phyloP scores from a whole-genome alignment of 2,329 filamentous ascomycete genomes.

The Talaromyces amestolkiae region DNA sequence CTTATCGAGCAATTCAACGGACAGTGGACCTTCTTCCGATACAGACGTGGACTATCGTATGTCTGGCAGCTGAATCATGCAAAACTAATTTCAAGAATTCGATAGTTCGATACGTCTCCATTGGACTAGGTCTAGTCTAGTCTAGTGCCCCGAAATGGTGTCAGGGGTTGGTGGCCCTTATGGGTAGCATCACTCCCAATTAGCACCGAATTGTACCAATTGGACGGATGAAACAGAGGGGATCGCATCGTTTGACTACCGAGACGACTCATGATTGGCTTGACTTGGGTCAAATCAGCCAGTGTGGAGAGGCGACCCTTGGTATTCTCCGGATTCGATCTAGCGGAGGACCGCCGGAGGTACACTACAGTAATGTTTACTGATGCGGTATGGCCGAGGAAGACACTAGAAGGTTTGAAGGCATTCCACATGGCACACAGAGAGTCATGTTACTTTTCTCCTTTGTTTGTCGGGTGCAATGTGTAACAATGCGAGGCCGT shows the following conservation, averaged over 20 bases:
- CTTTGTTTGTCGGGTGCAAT: neutral
- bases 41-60: neutral
- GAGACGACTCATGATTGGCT: neutral
- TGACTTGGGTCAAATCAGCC: neutral
- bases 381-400: neutral
- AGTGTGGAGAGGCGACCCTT: neutral
- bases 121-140: neutral
- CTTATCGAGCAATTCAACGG: neutral
- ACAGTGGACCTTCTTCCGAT: neutral
- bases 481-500: neutral
- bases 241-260: neutral
- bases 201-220: neutral
- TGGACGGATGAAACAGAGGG: neutral
- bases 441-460: neutral
- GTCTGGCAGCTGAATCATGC: constrained; percentile 7
- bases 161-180: neutral
- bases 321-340: neutral
- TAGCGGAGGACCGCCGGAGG: neutral
- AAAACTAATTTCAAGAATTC: neutral
- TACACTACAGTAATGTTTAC: neutral
- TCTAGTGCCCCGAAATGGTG: neutral
- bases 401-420: constrained; percentile 8
- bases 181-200: neutral
- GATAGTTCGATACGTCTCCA: constrained; percentile 1
- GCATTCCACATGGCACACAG: neutral